Conservation (phyloP, 2,329 filamentous ascomycete genomes). For the Magnaporthiopsis incrustans region DNA sequence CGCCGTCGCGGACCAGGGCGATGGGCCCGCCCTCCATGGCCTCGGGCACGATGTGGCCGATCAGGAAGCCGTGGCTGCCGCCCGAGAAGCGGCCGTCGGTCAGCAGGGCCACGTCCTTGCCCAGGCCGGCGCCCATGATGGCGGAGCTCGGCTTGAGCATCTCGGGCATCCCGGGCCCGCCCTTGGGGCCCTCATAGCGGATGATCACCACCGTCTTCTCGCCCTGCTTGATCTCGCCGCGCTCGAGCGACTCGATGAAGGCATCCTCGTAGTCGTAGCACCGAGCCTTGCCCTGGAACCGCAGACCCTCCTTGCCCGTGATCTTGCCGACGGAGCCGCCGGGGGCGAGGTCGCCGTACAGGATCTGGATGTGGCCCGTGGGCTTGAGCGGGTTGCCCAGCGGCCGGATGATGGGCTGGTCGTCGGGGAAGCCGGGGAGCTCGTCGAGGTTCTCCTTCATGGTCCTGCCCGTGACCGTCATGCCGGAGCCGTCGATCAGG, state of each 20-base stretch:
- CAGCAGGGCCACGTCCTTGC: constrained; percentile 65
- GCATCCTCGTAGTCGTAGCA: constrained; percentile 80
- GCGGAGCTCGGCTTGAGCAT: constrained; percentile 89
- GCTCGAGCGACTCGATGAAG: constrained; percentile 69
- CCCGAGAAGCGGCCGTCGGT: constrained; percentile 73
- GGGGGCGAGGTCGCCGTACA: constrained; percentile 77
- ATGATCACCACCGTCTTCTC: constrained; percentile 89
- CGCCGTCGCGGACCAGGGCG: constrained; percentile 71
- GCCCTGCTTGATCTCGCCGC: constrained; percentile 70
- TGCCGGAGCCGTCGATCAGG: constrained; percentile 69
- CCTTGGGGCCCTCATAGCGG: constrained; percentile 88
- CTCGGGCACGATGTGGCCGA: constrained; percentile 82
- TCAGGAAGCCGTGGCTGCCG: constrained; percentile 78
- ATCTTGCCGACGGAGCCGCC: constrained; percentile 88
- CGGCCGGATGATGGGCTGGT: constrained; percentile 75
- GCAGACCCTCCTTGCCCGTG: constrained; percentile 85
- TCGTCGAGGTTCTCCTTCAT: constrained; percentile 74
- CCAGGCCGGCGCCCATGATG: constrained; percentile 83
- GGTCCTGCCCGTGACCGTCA: constrained; percentile 85
- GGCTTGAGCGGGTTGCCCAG: constrained; percentile 77
- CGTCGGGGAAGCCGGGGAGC: constrained; percentile 65
- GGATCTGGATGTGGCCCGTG: constrained; percentile 82
- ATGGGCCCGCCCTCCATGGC: constrained; percentile 81
- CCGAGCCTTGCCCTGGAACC: constrained; percentile 70
- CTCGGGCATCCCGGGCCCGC: constrained; percentile 90